Evolutionary conservation across 2,329 filamentous ascomycete species (phyloP), one percentile per base, ranked within the genome.

Genomic region (Scopulariopsis brevicaulis): DNA sequence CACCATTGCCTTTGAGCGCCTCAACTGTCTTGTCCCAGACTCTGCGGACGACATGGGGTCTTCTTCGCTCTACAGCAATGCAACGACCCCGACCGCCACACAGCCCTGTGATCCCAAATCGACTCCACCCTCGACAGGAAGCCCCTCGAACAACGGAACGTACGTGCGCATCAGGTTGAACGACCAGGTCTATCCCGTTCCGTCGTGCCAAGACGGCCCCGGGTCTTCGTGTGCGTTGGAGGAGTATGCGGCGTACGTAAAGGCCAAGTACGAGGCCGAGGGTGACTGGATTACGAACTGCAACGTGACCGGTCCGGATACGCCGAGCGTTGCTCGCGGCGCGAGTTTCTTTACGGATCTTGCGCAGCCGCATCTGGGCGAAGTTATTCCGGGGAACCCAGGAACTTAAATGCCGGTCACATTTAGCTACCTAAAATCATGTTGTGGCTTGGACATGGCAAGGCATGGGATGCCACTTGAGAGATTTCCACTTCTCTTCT

Each of bases 1-100:
- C 2, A 86, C 83, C 1, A 76, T 87, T 28, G 77, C 80, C 0
- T 83, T 87, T 61, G 85, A 88, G 68, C 75, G 81, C 10, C 69
- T 87, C 60, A 81, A 73, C 61, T 87, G 84, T 64, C 59, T 60
- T 8, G 63, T 59, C 15, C 25, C 60, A 20, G 28, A 8, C 8
- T 15, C 55, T 50, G 14, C 24, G 51, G 24, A 50, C 20, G 34
- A 4, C 32, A 2, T 62, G 59, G 55, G 54, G 15, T 3, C 40
- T 8, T 14, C 28, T 12, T 6, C 56, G 7, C 10, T 28, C 11
- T n/a, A 60, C 0, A 51, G 60, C 8, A 54, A 58, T 6, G 58
- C 62, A 1, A 58, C 61, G 1, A 46, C 37, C 14, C n/a, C 48
- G 25, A 57, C 59, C 18, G 46, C 55, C 20, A 55, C 60, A 12